Evolutionary conservation across 108 stramenopile species (phyloP).

Genomic region (Bacterosira constricta): DNA sequence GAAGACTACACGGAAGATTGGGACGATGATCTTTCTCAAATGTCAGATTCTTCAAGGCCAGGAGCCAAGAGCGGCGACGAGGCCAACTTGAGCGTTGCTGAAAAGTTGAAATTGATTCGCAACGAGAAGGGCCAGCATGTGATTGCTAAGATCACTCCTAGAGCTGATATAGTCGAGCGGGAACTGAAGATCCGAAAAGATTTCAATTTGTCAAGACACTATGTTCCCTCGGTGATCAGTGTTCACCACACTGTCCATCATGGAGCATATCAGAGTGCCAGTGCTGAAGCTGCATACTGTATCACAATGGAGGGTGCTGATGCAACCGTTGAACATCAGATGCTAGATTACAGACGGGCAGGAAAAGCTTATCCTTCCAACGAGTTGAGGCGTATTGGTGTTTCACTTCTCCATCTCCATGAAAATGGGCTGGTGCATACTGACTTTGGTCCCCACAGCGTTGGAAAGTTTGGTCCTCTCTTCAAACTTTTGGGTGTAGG

Average conservation of each 20-base stretch:
- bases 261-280: conserved; percentile 88
- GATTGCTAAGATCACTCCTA: conserved; percentile 89
- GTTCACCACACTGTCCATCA: conserved; percentile 93
- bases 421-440: conserved; percentile 88
- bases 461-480: conserved; percentile 87
- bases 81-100: conserved; percentile 80
- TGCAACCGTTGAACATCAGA: conserved; percentile 87
- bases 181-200: conserved; percentile 88
- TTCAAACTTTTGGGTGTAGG: conserved; percentile 90
- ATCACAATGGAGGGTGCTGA: conserved; percentile 94
- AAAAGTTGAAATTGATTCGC: conserved; percentile 77
- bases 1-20: conserved; percentile 85
- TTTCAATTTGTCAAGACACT: conserved; percentile 85
- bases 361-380: conserved; percentile 80
- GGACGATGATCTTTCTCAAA: conserved; percentile 74
- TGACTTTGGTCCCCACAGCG: conserved; percentile 90
- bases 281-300: conserved; percentile 90
- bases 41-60: conserved; percentile 61
- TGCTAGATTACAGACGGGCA: conserved; percentile 82
- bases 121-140: conserved; percentile 90
- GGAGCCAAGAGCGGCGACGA: conserved; percentile 55
- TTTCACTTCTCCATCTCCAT: conserved; percentile 86
- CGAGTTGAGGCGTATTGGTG: conserved; percentile 84
- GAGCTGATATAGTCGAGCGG: conserved; percentile 86
- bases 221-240: conserved; percentile 90